These are phyloP conservation scores for Toxoplasma gondii DNA, from an alignment of 169 alveolate genomes.

Conservation along the genomic window DNA sequence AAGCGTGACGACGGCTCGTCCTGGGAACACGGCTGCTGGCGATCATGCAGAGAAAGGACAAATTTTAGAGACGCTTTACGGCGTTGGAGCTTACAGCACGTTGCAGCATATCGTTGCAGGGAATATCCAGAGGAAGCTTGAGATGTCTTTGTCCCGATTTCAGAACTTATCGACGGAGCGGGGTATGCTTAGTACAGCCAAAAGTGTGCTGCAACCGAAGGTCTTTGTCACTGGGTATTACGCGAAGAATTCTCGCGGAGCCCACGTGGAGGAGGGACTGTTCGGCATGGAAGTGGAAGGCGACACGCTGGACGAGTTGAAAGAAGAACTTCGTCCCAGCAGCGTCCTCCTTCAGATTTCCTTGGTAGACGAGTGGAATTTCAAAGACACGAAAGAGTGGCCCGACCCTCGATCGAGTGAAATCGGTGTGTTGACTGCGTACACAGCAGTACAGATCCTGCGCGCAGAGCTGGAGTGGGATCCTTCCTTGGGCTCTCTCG, in stretches of 20 bases:
- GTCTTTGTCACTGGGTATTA: constrained; percentile 59
- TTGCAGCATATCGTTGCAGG: constrained; percentile 66
- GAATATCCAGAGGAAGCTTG: constrained; percentile 52
- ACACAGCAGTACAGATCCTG: constrained; percentile 64
- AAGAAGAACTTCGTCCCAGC: constrained; percentile 45
- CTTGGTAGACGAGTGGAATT: constrained; percentile 61
- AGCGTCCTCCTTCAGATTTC: constrained; percentile 61
- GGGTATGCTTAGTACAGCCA: constrained; percentile 38
- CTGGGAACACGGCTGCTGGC: not conserved
- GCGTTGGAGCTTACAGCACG: constrained; percentile 32
- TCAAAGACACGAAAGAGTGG: constrained; percentile 50
- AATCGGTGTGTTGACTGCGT: constrained; percentile 49
- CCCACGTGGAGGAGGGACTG: constrained; percentile 46
- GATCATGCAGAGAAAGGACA: not conserved
- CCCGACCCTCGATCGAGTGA: constrained; percentile 60
- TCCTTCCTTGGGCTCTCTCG: constrained; percentile 63
- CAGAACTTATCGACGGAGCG: constrained; percentile 33
- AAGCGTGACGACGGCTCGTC: not conserved
- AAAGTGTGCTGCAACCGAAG: constrained; percentile 49
- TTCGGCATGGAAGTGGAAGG: constrained; percentile 64
- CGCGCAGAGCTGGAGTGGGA: constrained; percentile 69
- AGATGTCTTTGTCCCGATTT: constrained; percentile 45
- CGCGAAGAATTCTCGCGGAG: constrained; percentile 41
- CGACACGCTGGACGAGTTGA: constrained; percentile 55
- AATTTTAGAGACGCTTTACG: not conserved